phyloP scores from a whole-genome alignment of 331 rosid species.

The Telfairia occidentalis region DNA sequence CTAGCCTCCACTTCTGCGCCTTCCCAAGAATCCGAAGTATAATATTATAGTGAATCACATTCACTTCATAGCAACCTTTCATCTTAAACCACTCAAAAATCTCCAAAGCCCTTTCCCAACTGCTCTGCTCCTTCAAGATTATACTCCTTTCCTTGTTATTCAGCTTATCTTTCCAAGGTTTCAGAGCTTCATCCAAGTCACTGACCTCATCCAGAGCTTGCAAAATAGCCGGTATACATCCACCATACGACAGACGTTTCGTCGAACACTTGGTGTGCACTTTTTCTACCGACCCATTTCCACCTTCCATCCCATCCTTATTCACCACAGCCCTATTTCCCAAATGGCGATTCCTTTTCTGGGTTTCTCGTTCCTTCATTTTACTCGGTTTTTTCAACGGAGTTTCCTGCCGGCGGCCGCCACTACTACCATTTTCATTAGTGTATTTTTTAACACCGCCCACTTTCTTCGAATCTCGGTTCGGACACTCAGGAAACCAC shows the following conservation, averaged over 20 bases:
- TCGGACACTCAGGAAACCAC: constrained; percentile 22
- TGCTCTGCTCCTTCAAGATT: constrained; percentile 68
- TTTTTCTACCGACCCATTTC: constrained; percentile 23
- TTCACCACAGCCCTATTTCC: constrained; percentile 11
- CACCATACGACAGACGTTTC: constrained; percentile 60
- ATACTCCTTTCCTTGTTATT: constrained; percentile 77
- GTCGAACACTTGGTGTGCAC: constrained; percentile 62
- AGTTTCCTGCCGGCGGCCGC: constrained; percentile 13
- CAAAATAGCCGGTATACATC: constrained; percentile 62
- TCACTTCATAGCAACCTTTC: constrained; percentile 53
- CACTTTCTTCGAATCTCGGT: constrained; percentile 19
- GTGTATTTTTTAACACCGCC: constrained; percentile 14
- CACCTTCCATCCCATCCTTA: not conserved
- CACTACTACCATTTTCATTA: not conserved
- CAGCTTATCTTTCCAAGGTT: constrained; percentile 59
- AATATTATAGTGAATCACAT: constrained; percentile 82
- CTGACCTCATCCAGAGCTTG: constrained; percentile 36
- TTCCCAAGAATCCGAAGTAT: constrained; percentile 57
- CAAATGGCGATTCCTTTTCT: constrained; percentile 11
- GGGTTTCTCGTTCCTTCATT: constrained; percentile 21
- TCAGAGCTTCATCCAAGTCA: constrained; percentile 55
- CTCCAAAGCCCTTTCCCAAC: constrained; percentile 75
- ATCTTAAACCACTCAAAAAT: constrained; percentile 65
- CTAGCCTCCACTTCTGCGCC: constrained; percentile 44
- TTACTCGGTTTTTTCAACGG: constrained; percentile 19